Conservation (phyloP, 768 basidiomycete genomes). For the Serendipita sp. region DNA sequence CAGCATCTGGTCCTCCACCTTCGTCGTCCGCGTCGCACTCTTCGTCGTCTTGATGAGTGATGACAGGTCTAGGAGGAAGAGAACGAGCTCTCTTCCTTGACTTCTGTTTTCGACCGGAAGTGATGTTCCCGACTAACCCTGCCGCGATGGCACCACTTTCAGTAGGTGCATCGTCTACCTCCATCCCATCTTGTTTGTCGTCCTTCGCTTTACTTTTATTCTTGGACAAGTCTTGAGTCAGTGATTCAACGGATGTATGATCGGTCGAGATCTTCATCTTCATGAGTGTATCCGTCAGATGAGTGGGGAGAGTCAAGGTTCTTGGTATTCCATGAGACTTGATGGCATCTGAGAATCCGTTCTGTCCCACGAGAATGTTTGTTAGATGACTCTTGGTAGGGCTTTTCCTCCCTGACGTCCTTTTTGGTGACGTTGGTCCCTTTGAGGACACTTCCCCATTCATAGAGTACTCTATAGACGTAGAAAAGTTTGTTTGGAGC, state of each 20-base stretch:
- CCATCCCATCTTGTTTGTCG: neutral
- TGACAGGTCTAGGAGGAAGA: neutral
- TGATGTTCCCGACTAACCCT: neutral
- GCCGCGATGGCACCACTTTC: neutral
- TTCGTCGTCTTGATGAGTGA: neutral
- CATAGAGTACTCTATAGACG: neutral
- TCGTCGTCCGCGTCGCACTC: slow-evolving; percentile 4
- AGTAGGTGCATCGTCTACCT: neutral
- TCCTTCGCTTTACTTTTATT: neutral
- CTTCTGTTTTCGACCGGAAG: neutral
- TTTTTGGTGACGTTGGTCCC: neutral
- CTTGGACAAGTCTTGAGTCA: neutral
- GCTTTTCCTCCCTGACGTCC: neutral
- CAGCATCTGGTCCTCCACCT: neutral
- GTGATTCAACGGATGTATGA: neutral
- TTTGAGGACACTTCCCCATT: neutral
- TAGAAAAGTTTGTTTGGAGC: neutral
- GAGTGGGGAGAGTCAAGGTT: neutral
- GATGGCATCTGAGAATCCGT: neutral
- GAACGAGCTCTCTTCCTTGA: neutral
- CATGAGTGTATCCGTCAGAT: neutral
- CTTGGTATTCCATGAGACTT: neutral
- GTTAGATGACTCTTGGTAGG: neutral
- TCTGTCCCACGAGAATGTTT: neutral
- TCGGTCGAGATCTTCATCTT: neutral